Base-by-base conservation (phyloP, 176 grass and related monocot genomes). In the Themeda triandra region DNA sequence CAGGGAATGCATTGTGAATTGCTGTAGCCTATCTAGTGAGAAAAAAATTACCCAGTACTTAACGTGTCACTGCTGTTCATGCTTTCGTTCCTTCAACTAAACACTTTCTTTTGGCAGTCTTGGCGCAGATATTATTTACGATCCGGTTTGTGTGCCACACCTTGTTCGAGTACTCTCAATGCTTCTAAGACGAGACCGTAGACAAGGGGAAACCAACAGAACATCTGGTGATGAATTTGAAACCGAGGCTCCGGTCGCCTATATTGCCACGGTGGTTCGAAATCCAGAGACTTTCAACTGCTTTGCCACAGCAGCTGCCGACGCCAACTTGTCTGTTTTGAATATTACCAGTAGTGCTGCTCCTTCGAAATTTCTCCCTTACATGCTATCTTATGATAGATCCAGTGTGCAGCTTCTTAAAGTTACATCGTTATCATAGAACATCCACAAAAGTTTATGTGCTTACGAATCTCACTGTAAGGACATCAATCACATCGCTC, bases 41-140 rank as follows among this genome's bases (percentile, higher is more conserved):
- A 30, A 45, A 33, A 45, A 45, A 71, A 30, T 36, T 36, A 21
- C 13, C 3, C 69, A 73, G 18, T 66, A 59, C 19, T 42, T 1
- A 12, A 42, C 13, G 19, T 21, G n/a, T 21, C 48, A 17, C 14
- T 71, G 53, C 6, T 71, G 8, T 78, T 69, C 63, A 44, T 78
- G 58, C 13, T 78, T 24, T 49, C 25, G n/a, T 13, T 74, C 15
- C 5, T 25, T 66, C 71, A 23, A 49, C 64, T 41, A 10, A 78
- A 73, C 14, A 19, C 75, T 29, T 30, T 80, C 56, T 19, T 63
- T 33, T 45, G 24, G 29, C 86, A 99, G 91, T 44, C 87, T 99
- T 85, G 96, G 96, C 54, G 96, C 96, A 51, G 96, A 99, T 79
- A 89, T 96, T 27, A 92, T 99, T 40, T 99, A 99, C 10, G 87